Evolutionary conservation across 1,284 basidiomycete genomes (phyloP).

Genomic region (Agroathelia rolfsii): DNA sequence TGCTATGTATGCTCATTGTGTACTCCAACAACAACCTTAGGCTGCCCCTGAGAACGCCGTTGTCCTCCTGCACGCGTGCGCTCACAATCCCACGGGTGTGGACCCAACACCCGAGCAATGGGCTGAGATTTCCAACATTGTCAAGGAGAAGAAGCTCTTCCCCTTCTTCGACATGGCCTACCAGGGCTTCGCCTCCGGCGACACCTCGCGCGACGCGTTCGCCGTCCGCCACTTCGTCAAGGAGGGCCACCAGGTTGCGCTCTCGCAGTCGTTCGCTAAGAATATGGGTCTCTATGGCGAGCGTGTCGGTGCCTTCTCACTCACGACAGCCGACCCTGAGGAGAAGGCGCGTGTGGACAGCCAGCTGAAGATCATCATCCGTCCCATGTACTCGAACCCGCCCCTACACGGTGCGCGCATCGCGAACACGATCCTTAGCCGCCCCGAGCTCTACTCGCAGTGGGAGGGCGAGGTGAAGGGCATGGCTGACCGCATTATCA

Average conservation of each 20-base stretch:
- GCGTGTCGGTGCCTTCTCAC: slow-evolving; percentile 90
- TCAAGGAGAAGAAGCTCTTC: slow-evolving; percentile 84
- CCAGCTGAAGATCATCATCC: slow-evolving; percentile 93
- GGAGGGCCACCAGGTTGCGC: slow-evolving; percentile 78
- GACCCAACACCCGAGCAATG: slow-evolving; percentile 94
- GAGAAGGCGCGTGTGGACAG: slow-evolving; percentile 87
- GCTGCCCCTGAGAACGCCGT: slow-evolving; percentile 71
- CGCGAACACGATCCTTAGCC: slow-evolving; percentile 75
- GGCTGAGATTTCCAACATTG: slow-evolving; percentile 82
- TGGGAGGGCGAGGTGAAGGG: slow-evolving; percentile 90
- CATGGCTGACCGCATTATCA: slow-evolving; percentile 96
- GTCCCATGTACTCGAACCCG: slow-evolving; percentile 98
- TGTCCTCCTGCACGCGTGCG: slow-evolving; percentile 85
- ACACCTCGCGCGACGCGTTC: slow-evolving; percentile 84
- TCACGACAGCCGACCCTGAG: slow-evolving; percentile 64
- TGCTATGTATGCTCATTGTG: slow-evolving; percentile 8
- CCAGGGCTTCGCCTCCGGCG: slow-evolving; percentile 90
- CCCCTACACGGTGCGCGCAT: slow-evolving; percentile 93
- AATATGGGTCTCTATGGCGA: slow-evolving; percentile 99
- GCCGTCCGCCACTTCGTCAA: slow-evolving; percentile 92
- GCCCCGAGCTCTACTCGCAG: slow-evolving; percentile 69
- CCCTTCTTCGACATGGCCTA: slow-evolving; percentile 98
- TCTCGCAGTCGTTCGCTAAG: slow-evolving; percentile 96
- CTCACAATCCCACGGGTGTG: slow-evolving; percentile 97
- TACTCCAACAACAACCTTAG: slow-evolving; percentile 25